These are phyloP conservation scores for Asterella californica DNA, from an alignment of 225 moss, liverwort and hornwort species.

Conservation along the genomic window DNA sequence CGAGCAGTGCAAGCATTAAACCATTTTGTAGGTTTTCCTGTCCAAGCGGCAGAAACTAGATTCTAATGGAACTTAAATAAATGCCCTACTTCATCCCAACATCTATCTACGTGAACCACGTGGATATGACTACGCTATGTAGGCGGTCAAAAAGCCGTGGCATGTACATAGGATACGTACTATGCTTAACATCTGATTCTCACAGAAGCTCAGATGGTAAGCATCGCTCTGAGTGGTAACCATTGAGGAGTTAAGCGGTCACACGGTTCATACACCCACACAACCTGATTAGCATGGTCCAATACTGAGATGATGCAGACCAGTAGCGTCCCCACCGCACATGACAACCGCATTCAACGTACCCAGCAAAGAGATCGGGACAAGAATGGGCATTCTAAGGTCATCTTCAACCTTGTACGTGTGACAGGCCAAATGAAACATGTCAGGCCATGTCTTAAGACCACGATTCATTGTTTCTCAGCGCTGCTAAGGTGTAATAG, in stretches of 20 bases:
- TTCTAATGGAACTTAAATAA: not conserved
- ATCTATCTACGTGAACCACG: no score
- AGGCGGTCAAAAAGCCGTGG: no score
- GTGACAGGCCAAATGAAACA: not conserved
- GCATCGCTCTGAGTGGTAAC: no score
- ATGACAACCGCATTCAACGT: slow-evolving; percentile 63
- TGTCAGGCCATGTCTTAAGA: no score
- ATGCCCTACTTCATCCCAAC: no score
- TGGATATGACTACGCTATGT: no score
- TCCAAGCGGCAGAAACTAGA: not conserved
- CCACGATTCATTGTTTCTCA: not conserved
- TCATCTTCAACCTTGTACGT: not conserved
- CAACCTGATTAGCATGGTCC: no score
- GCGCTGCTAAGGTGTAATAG: not conserved
- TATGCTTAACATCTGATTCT: no score
- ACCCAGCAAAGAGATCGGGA: slow-evolving; percentile 60
- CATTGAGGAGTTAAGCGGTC: not conserved
- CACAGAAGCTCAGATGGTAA: no score
- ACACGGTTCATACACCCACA: not conserved
- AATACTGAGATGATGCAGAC: slow-evolving; percentile 24
- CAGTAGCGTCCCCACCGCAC: slow-evolving; percentile 77
- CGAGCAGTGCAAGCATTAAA: slow-evolving; percentile 16
- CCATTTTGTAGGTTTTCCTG: not conserved
- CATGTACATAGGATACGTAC: no score
- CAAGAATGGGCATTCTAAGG: no score